Evolutionary conservation across 83 land plant genomes (phyloP), one percentile per base, ranked within the genome.

Genomic region (Isoetes engelmannii): DNA sequence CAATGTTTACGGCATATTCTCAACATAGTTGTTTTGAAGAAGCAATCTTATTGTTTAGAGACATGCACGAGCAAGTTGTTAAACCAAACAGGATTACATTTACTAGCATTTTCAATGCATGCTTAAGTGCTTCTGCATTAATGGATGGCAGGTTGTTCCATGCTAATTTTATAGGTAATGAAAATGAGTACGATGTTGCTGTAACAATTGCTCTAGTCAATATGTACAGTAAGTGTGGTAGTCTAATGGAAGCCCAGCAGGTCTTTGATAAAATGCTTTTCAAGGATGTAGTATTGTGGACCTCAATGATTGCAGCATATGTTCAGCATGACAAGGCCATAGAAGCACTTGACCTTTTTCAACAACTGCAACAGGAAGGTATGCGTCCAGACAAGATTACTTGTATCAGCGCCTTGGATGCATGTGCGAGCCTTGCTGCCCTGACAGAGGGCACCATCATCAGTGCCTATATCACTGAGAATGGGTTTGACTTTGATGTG

Each of bases 151-250:
- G 20, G 54, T 8, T 12, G 5, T 67, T 67, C 65, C 60, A 67
- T n/a, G 17, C 60, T 17, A 5, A 9, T 67, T 37, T 15, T 5
- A 15, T 46, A 4, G n/a, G 45, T 5, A n/a, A 53, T 37, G 54
- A 28, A 37, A 20, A 46, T 20, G 69, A 67, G 69, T 28, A 37
- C 5, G 69, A 67, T 4, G 20, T 53, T 8, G 69, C 54, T 5
- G 5, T 67, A 37, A 53, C 69, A 15, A 67, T 53, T 46, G 49
- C 54, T 12, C 8, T 67, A 5, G 5, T 67, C 15, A 20, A 53
- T 17, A 46, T 67, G 54, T 67, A 67, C 46, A 6, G 54, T 9
- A 67, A 67, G 60, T 67, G 69, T 67, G 69, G 69, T 6, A 48
- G 69, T 20, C 42, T 67, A 9, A 37, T 46, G 21, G 69, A 67